phyloP scores from a whole-genome alignment of 2,329 filamentous ascomycete species.

The Ciborinia camelliae region DNA sequence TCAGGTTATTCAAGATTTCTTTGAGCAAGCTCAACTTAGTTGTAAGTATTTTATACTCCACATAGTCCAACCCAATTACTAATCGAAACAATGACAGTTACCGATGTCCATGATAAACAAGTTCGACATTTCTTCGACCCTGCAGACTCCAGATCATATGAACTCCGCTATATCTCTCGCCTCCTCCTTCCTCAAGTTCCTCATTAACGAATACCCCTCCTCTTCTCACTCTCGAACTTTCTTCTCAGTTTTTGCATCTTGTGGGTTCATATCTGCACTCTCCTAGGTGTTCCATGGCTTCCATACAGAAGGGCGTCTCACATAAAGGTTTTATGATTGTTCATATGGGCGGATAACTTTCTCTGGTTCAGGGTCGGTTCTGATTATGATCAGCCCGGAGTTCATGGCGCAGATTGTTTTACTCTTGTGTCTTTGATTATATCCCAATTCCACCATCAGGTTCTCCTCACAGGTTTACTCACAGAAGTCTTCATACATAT shows the following conservation, averaged over 20 bases:
- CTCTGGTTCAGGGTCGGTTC: not conserved
- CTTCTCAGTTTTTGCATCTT: constrained; percentile 8
- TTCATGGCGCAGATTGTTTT: constrained; percentile 6
- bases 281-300: constrained; percentile 11
- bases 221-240: not conserved
- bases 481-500: not conserved
- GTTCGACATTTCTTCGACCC: constrained; percentile 33
- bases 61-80: constrained; percentile 7
- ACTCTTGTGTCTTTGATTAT: not conserved
- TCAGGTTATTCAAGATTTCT: constrained; percentile 49
- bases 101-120: constrained; percentile 36
- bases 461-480: not conserved
- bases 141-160: constrained; percentile 47
- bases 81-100: constrained; percentile 26
- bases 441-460: not conserved
- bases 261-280: constrained; percentile 1
- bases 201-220: not conserved
- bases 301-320: not conserved
- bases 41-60: constrained; percentile 46
- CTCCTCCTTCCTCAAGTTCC: constrained; percentile 40
- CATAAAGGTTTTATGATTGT: constrained; percentile 7
- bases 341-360: constrained; percentile 3
- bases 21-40: constrained; percentile 53
- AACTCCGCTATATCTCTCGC: constrained; percentile 49
- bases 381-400: constrained; percentile 1